Percentiles rank a stretch among this genome's conserved stretches.
phyloP scores from a whole-genome alignment of 2,329 filamentous ascomycete species.

The Chaetoscypha palmicola region DNA sequence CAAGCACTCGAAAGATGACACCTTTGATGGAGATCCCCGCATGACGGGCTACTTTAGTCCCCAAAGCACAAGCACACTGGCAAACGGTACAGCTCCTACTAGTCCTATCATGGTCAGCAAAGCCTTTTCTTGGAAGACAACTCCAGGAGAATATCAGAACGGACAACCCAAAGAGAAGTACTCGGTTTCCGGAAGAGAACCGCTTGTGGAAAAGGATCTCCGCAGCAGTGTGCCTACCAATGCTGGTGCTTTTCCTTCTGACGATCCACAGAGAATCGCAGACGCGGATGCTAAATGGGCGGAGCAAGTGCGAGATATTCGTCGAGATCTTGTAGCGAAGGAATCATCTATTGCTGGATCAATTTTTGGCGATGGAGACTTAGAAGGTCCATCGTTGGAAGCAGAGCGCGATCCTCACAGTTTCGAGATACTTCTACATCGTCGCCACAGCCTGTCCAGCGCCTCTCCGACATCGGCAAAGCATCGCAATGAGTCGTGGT shows the following conservation, averaged over 20 bases:
- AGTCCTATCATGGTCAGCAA: constrained; percentile 36
- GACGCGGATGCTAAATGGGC: constrained; percentile 26
- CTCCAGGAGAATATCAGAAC: constrained; percentile 50
- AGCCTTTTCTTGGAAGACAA: constrained; percentile 58
- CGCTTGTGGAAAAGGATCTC: constrained; percentile 5
- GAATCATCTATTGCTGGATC: constrained; percentile 53
- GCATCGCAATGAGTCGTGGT: constrained; percentile 49
- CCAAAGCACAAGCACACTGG: constrained; percentile 16
- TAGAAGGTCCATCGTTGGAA: constrained; percentile 46
- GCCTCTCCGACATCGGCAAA: constrained; percentile 29
- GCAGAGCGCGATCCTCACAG: constrained; percentile 40
- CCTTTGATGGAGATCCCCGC: constrained; percentile 15
- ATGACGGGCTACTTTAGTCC: constrained; percentile 21
- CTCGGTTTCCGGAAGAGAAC: constrained; percentile 4
- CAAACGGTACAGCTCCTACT: constrained; percentile 11
- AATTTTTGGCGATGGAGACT: constrained; percentile 50
- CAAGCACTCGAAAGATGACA: constrained; percentile 50
- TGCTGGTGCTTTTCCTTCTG: neutral
- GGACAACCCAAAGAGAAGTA: constrained; percentile 23
- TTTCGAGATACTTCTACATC: constrained; percentile 46
- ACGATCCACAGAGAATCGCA: constrained; percentile 15
- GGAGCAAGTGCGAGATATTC: constrained; percentile 36
- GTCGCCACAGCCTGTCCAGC: constrained; percentile 52
- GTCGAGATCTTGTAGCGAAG: constrained; percentile 36
- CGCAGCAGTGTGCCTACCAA: constrained; percentile 8